Evolutionary conservation across 805 yeast genomes (phyloP).

Genomic region (Metschnikowia peoriensis): DNA sequence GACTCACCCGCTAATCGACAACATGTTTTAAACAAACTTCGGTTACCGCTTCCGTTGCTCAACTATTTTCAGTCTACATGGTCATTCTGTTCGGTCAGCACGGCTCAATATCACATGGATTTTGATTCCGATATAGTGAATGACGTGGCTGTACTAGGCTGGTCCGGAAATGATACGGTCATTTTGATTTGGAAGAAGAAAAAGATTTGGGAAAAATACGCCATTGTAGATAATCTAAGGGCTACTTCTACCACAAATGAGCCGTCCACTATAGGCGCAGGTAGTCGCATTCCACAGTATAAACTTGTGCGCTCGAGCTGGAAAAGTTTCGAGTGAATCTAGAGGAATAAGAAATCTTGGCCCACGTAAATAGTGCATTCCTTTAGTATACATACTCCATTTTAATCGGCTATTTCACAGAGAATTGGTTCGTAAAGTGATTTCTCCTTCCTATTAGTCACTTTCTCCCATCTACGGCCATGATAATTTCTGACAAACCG

Average conservation of each 20-base stretch:
- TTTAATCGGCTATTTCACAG: slow-evolving; percentile 34
- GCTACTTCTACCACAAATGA: neutral
- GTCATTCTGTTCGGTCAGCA: slow-evolving; percentile 78
- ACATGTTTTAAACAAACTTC: slow-evolving; percentile 63
- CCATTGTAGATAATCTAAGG: slow-evolving; percentile 47
- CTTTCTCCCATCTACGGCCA: slow-evolving; percentile 44
- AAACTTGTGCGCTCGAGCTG: slow-evolving; percentile 9
- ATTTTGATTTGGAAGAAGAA: slow-evolving; percentile 72
- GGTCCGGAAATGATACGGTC: slow-evolving; percentile 74
- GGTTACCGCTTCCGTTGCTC: slow-evolving; percentile 57
- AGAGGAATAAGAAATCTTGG: neutral
- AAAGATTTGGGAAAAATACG: slow-evolving; percentile 85
- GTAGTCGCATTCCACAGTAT: neutral
- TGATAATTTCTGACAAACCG: slow-evolving; percentile 54
- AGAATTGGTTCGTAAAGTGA: slow-evolving; percentile 35
- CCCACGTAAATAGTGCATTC: neutral
- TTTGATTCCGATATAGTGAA: slow-evolving; percentile 19
- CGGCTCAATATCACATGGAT: slow-evolving; percentile 37
- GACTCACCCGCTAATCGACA: slow-evolving; percentile 45
- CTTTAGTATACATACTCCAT: neutral
- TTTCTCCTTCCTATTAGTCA: slow-evolving; percentile 25
- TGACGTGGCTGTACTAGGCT: slow-evolving; percentile 51
- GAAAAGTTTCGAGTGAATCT: slow-evolving; percentile 5
- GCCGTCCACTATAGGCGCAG: neutral
- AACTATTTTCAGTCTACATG: slow-evolving; percentile 80